Conservation (phyloP, 345 rosid genomes). For the Erucastrum elatum region DNA sequence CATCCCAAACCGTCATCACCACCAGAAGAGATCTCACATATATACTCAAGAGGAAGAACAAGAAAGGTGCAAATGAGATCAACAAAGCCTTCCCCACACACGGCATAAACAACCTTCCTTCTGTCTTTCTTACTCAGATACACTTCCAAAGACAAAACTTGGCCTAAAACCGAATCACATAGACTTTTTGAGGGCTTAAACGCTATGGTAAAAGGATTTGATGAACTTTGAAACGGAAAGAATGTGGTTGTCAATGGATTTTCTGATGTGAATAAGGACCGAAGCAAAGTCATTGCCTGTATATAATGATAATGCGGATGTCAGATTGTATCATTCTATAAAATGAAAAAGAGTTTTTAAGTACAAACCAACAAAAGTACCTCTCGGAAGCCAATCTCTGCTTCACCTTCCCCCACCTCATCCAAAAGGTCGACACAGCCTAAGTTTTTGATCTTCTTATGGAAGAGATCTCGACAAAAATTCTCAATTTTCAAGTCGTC, state of each 20-base stretch:
- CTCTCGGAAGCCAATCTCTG: constrained; percentile 9
- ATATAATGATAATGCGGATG: too few relatives aligned
- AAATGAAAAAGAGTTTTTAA: not conserved
- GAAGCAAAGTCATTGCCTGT: constrained; percentile 14
- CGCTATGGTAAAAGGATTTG: not conserved
- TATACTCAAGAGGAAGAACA: constrained; percentile 6
- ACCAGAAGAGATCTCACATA: constrained; percentile 3
- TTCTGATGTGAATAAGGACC: constrained; percentile 19
- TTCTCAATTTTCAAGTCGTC: constrained; percentile 4
- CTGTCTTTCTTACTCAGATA: not conserved
- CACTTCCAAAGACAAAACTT: not conserved
- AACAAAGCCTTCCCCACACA: not conserved
- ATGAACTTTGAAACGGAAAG: not conserved
- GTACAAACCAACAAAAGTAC: not conserved
- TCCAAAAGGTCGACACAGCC: not conserved
- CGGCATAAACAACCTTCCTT: not conserved
- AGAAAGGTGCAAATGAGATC: constrained; percentile 5
- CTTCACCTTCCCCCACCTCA: not conserved
- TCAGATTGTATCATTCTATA: not conserved
- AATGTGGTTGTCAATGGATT: constrained; percentile 6
- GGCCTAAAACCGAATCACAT: constrained; percentile 1
- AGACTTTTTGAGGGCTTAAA: not conserved
- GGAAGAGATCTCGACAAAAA: not conserved
- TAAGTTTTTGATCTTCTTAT: not conserved
- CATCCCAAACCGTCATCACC: not conserved